Percentiles rank a stretch among this genome's conserved stretches.
These are phyloP conservation scores for Poa annua DNA, from an alignment of 176 grass and related monocot species.

Conservation along the genomic window DNA sequence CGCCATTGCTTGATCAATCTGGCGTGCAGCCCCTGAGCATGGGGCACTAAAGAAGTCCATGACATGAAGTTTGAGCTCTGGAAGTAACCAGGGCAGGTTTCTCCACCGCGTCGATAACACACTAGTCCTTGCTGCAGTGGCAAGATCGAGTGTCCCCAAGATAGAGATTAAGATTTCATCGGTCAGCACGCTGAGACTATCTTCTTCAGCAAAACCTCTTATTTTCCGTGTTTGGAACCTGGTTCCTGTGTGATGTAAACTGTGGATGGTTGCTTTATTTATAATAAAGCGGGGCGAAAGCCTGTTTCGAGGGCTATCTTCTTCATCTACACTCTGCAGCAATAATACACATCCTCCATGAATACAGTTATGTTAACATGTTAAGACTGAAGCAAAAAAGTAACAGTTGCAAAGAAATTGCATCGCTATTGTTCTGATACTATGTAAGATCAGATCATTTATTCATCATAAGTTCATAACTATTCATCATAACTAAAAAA, in stretches of 20 bases:
- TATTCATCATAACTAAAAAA: background rate
- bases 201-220: no score
- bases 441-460: background rate
- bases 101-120: background rate
- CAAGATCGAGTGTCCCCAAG: background rate
- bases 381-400: background rate
- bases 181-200: background rate
- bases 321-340: background rate
- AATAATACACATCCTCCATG: background rate
- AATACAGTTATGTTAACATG: background rate
- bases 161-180: conserved; percentile 4
- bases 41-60: background rate
- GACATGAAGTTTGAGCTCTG: background rate
- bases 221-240: no score
- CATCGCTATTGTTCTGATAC: background rate
- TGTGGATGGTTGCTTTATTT: no score
- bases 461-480: background rate
- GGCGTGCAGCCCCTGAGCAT: background rate
- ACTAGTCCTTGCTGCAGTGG: background rate
- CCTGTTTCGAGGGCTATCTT: no score
- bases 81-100: background rate
- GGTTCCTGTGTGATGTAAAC: no score
- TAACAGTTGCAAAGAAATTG: background rate
- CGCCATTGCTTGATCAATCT: background rate
- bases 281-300: no score